A percentile compares a stretch with the other conserved stretches of the same genome.
phyloP scores from a whole-genome alignment of 129 eudicot genomes.

The Scalesia atractyloides region DNA sequence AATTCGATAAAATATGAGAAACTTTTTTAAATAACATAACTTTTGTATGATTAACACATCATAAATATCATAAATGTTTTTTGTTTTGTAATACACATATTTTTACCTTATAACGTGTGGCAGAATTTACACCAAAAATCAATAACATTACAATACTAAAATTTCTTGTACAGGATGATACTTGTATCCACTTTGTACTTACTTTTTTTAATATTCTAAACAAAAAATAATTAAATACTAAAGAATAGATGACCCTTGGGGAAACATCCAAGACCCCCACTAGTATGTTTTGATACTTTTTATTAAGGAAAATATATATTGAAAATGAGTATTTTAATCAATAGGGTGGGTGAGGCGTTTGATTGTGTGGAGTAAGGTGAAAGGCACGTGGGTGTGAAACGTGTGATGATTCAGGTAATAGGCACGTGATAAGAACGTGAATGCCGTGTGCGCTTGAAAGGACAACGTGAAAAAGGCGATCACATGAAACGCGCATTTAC shows the following conservation, averaged over 20 bases:
- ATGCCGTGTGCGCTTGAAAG: slow-evolving; percentile 36
- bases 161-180: too few relatives aligned
- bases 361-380: slow-evolving; percentile 18
- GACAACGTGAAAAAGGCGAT: slow-evolving; percentile 44
- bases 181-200: too few relatives aligned
- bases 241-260: too few relatives aligned
- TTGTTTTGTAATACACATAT: too few relatives aligned
- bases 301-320: neutral
- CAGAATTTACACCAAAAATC: too few relatives aligned
- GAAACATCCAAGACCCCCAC: neutral
- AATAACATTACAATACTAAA: too few relatives aligned
- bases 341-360: slow-evolving; percentile 4
- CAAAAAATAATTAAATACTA: too few relatives aligned
- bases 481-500: slow-evolving; percentile 39
- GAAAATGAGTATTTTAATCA: neutral
- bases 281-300: neutral
- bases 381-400: slow-evolving; percentile 45
- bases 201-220: neutral
- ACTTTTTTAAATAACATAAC: too few relatives aligned
- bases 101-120: too few relatives aligned
- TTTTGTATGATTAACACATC: too few relatives aligned
- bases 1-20: too few relatives aligned
- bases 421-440: slow-evolving; percentile 46
- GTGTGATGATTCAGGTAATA: slow-evolving; percentile 31
- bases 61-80: too few relatives aligned